A percentile compares a stretch with the other conserved stretches of the same genome.
These are phyloP conservation scores for Ceraceosorus guamensis DNA, from an alignment of 1,284 basidiomycete genomes.

Conservation along the genomic window DNA sequence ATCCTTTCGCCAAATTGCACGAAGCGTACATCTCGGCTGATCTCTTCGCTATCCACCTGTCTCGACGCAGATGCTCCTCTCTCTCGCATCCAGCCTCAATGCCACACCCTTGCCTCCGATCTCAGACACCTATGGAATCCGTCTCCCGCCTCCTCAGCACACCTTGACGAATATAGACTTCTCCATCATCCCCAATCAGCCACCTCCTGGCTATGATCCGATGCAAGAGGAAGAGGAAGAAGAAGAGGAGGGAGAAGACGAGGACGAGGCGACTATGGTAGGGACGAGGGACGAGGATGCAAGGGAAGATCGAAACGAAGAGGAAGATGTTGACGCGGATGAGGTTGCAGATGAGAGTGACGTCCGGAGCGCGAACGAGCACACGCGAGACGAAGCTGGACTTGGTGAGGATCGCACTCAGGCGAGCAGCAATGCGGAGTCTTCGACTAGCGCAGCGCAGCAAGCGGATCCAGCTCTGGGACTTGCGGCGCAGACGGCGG, in stretches of 20 bases:
- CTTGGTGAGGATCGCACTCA: no score
- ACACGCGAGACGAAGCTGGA: no score
- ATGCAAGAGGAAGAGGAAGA: slow-evolving; percentile 17
- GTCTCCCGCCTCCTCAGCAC: slow-evolving; percentile 72
- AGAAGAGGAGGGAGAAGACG: slow-evolving; percentile 5
- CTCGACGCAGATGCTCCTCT: slow-evolving; percentile 66
- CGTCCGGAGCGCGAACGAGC: neutral
- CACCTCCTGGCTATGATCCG: slow-evolving; percentile 51
- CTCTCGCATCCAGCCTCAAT: slow-evolving; percentile 84
- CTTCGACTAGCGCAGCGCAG: no score
- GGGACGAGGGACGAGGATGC: neutral
- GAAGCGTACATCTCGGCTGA: no score
- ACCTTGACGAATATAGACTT: slow-evolving; percentile 87
- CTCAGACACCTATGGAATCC: slow-evolving; percentile 89
- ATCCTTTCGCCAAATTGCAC: no score
- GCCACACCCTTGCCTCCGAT: slow-evolving; percentile 78
- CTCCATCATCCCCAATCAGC: slow-evolving; percentile 78
- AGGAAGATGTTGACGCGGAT: slow-evolving; percentile 4
- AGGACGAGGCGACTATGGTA: neutral
- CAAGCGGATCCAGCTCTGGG: no score
- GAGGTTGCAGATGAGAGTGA: neutral
- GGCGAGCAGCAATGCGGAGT: neutral
- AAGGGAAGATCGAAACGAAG: neutral
- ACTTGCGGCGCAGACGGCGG: neutral
- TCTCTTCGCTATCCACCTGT: neutral